These are phyloP conservation scores for Ramichloridium luteum DNA, from an alignment of 2,329 filamentous ascomycete genomes.

Conservation along the genomic window DNA sequence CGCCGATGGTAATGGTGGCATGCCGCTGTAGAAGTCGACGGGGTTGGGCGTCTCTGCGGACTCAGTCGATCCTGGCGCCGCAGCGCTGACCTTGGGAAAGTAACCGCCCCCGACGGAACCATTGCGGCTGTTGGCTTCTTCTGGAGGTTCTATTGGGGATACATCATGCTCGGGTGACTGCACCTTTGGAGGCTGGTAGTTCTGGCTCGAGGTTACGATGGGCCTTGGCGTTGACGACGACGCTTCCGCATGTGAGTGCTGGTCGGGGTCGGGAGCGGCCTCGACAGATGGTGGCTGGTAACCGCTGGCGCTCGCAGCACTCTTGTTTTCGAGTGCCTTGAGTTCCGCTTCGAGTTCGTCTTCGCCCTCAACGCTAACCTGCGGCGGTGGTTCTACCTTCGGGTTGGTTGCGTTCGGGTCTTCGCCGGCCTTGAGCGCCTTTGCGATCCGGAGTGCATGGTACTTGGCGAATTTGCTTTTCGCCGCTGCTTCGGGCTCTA, in stretches of 20 bases:
- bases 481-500: constrained; percentile 61
- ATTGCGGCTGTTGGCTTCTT: constrained; percentile 23
- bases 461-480: constrained; percentile 97
- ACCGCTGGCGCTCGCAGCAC: constrained; percentile 9
- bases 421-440: constrained; percentile 77
- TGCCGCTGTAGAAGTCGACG: constrained; percentile 14
- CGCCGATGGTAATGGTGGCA: constrained; percentile 6
- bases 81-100: constrained; percentile 42
- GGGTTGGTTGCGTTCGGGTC: constrained; percentile 91
- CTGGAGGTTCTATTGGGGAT: constrained; percentile 40
- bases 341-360: constrained; percentile 20
- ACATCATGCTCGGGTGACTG: constrained; percentile 27
- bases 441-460: constrained; percentile 81
- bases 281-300: constrained; percentile 44
- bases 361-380: constrained; percentile 7
- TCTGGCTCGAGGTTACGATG: constrained; percentile 28
- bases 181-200: neutral
- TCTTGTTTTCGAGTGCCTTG: constrained; percentile 17
- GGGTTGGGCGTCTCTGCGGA: constrained; percentile 7
- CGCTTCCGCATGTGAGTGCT: constrained; percentile 26
- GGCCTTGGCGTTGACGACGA: constrained; percentile 28
- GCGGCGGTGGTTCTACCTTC: constrained; percentile 38
- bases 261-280: constrained; percentile 46
- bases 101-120: constrained; percentile 45
- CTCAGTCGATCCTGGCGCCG: constrained; percentile 12